Percentiles rank a stretch among this genome's conserved stretches.
Evolutionary conservation across 345 rosid genomes (phyloP).

Genomic region (Boechera divaricarpa): DNA sequence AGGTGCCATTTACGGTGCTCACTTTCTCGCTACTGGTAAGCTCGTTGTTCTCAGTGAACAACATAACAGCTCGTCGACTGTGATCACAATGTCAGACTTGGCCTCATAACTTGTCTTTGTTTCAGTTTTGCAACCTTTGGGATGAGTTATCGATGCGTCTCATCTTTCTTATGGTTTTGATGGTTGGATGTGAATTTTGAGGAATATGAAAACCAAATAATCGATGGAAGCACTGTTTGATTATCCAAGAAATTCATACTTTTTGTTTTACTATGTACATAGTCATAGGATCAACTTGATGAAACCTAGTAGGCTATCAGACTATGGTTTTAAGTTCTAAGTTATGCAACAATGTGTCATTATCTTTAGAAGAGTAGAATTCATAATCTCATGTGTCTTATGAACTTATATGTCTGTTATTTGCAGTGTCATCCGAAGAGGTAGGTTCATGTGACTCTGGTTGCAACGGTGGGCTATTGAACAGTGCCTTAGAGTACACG

Average conservation of each 20-base stretch:
- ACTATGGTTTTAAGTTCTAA: not conserved
- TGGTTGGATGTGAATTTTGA: not conserved
- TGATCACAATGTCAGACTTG: conserved; percentile 68
- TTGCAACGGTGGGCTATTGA: conserved; percentile 91
- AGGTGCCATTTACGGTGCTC: conserved; percentile 92
- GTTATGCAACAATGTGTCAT: not conserved
- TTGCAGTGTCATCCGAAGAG: conserved; percentile 89
- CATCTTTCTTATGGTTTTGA: not conserved
- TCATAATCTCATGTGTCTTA: not conserved
- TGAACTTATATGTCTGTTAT: not conserved
- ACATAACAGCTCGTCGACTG: conserved; percentile 82
- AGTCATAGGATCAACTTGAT: too few relatives aligned
- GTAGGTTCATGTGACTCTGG: conserved; percentile 81
- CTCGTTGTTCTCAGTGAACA: conserved; percentile 97
- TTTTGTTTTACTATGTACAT: too few relatives aligned
- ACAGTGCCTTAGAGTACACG: conserved; percentile 81
- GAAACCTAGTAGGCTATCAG: not conserved
- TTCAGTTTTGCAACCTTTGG: too few relatives aligned
- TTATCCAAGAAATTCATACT: too few relatives aligned
- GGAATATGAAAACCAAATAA: too few relatives aligned
- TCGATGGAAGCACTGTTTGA: too few relatives aligned
- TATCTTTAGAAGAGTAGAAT: not conserved
- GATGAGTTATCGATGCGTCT: too few relatives aligned
- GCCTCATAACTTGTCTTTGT: too few relatives aligned
- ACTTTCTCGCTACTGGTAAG: conserved; percentile 76